Evolutionary conservation across 164 flowering plant species (phyloP).

Genomic region (Houttuynia cordata): DNA sequence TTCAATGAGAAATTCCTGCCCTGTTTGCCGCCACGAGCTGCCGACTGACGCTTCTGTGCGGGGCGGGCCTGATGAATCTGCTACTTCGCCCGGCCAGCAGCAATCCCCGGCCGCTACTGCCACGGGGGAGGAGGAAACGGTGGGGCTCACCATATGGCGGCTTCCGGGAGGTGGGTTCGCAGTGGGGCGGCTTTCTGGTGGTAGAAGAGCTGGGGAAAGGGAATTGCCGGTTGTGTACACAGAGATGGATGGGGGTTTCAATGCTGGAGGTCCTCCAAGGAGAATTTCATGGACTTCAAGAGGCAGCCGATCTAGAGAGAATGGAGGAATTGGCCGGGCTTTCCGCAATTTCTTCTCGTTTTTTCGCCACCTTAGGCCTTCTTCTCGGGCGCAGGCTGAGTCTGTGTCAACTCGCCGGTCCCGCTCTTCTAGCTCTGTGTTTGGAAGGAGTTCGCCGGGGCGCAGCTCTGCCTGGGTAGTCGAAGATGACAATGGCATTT

Average conservation of each 20-base stretch:
- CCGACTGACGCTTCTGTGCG: conserved; percentile 24
- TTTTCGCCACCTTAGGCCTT: conserved; percentile 25
- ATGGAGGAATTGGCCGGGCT: conserved; percentile 35
- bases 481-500: conserved; percentile 23
- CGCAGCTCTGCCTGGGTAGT: conserved; percentile 37
- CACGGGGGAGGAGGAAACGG: conserved; percentile 24
- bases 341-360: conserved; percentile 38
- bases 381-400: conserved; percentile 16
- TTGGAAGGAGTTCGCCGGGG: conserved; percentile 23
- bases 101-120: conserved; percentile 8
- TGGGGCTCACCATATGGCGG: conserved; percentile 69
- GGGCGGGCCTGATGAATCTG: conserved; percentile 12
- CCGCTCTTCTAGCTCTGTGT: conserved; percentile 16
- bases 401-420: conserved; percentile 7
- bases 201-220: conserved; percentile 33
- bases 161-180: conserved; percentile 86
- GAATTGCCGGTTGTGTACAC: conserved; percentile 59
- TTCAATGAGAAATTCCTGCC: conserved; percentile 55
- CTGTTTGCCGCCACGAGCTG: conserved; percentile 63
- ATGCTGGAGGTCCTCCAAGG: conserved; percentile 29
- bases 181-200: conserved; percentile 62
- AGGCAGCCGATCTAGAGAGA: conserved; percentile 26
- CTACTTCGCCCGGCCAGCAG: conserved; percentile 6
- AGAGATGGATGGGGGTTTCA: conserved; percentile 61
- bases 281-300: conserved; percentile 38